Conservation (phyloP, 768 basidiomycete genomes). For the Agrocybe praecox region DNA sequence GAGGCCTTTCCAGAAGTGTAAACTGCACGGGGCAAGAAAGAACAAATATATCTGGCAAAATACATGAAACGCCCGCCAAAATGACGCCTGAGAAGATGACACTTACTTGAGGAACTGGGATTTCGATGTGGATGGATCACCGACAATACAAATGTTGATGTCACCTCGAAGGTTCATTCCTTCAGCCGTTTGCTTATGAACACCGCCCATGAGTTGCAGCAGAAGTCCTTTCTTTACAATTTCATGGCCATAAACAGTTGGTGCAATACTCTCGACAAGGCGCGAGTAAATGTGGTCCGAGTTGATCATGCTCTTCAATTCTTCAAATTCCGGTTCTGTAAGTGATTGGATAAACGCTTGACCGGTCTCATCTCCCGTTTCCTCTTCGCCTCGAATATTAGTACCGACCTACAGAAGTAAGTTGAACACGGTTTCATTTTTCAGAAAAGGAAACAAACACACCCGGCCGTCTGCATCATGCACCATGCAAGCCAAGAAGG, state of each 20-base stretch:
- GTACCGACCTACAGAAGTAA: slow-evolving; percentile 63
- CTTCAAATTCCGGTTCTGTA: slow-evolving; percentile 93
- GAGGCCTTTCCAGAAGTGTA: slow-evolving; percentile 99
- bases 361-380: slow-evolving; percentile 73
- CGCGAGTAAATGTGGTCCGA: slow-evolving; percentile 94
- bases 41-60: slow-evolving; percentile 84
- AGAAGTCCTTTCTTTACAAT: slow-evolving; percentile 98
- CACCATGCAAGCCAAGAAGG: slow-evolving; percentile 98
- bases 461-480: slow-evolving; percentile 89
- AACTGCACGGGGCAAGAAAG: slow-evolving; percentile 95
- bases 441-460: slow-evolving; percentile 30
- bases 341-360: slow-evolving; percentile 88
- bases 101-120: slow-evolving; percentile 97
- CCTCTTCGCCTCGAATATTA: slow-evolving; percentile 89
- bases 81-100: not conserved
- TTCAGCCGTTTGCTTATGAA: slow-evolving; percentile 94
- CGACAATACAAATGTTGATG: slow-evolving; percentile 97
- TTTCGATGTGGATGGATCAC: slow-evolving; percentile 97
- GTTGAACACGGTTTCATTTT: slow-evolving; percentile 3
- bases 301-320: slow-evolving; percentile 92
- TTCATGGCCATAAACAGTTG: slow-evolving; percentile 98
- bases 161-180: slow-evolving; percentile 99
- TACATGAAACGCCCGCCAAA: slow-evolving; percentile 1
- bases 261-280: slow-evolving; percentile 92
- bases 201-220: slow-evolving; percentile 97